phyloP scores from a whole-genome alignment of 257 asterid genomes.

The Nicotiana paniculata region DNA sequence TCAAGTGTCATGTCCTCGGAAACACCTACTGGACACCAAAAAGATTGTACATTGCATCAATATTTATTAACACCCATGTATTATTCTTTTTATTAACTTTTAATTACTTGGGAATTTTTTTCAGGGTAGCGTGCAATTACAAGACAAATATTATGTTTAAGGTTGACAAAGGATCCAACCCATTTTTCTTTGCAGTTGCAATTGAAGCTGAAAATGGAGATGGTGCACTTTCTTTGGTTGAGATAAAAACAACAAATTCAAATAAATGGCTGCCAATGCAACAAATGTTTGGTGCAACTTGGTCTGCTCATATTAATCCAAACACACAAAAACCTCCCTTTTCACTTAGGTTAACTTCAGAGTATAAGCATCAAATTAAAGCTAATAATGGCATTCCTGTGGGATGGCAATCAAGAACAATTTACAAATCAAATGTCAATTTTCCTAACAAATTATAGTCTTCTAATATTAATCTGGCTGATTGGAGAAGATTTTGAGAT shows the following conservation, averaged over 20 bases:
- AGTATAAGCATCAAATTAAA: neutral
- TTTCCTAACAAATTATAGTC: too few relatives aligned
- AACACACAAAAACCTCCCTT: neutral
- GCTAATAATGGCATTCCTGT: slow-evolving; percentile 16
- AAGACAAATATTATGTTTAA: slow-evolving; percentile 7
- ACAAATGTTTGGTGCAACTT: slow-evolving; percentile 17
- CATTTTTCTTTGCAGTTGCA: slow-evolving; percentile 5
- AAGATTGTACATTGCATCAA: too few relatives aligned
- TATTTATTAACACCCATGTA: too few relatives aligned
- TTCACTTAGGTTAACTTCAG: neutral
- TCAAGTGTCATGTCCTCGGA: too few relatives aligned
- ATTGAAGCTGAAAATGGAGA: slow-evolving; percentile 15
- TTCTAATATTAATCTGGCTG: too few relatives aligned
- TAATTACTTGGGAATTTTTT: neutral
- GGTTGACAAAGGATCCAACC: slow-evolving; percentile 22
- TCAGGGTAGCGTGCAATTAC: slow-evolving; percentile 19
- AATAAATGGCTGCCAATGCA: slow-evolving; percentile 14
- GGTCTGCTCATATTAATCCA: neutral
- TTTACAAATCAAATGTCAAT: neutral
- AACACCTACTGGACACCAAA: too few relatives aligned
- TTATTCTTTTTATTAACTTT: too few relatives aligned
- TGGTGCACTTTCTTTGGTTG: slow-evolving; percentile 10
- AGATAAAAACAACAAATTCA: neutral
- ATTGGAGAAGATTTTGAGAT: too few relatives aligned
- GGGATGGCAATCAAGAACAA: slow-evolving; percentile 2